Conservation (phyloP, 2,329 filamentous ascomycete genomes). For the Alternaria triticimaculans region DNA sequence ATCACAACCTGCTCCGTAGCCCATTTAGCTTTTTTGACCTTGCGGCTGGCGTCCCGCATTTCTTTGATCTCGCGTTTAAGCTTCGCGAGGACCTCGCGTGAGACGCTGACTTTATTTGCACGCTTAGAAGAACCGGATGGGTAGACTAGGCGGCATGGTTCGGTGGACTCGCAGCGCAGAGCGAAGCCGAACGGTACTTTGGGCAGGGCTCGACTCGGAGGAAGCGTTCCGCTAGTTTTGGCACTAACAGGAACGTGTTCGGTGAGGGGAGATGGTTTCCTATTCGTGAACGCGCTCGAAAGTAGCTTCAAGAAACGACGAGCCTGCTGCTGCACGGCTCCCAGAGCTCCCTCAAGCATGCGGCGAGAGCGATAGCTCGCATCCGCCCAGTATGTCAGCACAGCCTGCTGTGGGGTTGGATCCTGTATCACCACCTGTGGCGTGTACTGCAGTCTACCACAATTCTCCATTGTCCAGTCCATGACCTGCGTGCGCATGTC, state of each 20-base stretch:
- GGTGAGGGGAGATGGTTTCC: not conserved
- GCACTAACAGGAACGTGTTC: not conserved
- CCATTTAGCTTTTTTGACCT: not conserved
- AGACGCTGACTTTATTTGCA: not conserved
- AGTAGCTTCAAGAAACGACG: not conserved
- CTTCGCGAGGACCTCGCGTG: not conserved
- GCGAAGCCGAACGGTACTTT: conserved; percentile 20
- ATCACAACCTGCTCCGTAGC: not conserved
- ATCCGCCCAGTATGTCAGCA: conserved; percentile 6
- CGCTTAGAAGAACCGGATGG: not conserved
- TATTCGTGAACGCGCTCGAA: not conserved
- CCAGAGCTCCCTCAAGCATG: not conserved
- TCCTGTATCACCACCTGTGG: conserved; percentile 16
- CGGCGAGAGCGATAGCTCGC: conserved; percentile 1
- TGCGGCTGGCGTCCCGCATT: not conserved
- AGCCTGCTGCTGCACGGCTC: not conserved
- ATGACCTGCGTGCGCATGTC: conserved; percentile 25
- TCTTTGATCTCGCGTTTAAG: not conserved
- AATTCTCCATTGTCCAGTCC: conserved; percentile 31
- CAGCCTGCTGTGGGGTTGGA: conserved; percentile 4
- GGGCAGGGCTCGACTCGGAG: not conserved
- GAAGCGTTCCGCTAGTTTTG: not conserved
- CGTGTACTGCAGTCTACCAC: conserved; percentile 25
- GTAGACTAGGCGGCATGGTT: conserved; percentile 17
- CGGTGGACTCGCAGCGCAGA: conserved; percentile 5